Evolutionary conservation across 2,329 filamentous ascomycete species (phyloP), one percentile per base, ranked within the genome.

Genomic region (Ophiostoma sp.): DNA sequence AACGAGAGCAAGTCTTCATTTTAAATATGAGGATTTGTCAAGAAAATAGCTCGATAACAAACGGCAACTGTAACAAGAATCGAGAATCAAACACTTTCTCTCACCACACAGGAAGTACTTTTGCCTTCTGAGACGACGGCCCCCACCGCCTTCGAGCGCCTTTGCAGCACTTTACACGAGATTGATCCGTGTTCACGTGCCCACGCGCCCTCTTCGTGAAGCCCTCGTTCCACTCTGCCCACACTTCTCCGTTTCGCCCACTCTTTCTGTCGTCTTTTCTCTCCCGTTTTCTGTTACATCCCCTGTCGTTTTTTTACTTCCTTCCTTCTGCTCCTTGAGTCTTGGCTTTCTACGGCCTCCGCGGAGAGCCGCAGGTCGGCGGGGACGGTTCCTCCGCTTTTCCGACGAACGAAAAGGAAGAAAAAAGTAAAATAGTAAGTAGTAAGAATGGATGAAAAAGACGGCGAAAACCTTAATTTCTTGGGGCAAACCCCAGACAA

Each of bases 141-240:
- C 42, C 28, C 55, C 55, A 33, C 55, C 25, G 55, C 28, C 55
- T 25, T 25, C 22, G 2, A n/a, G n/a, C n/a, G n/a, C n/a, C 50
- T 17, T 9, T 25, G 12, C 50, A 48, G 33, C 59, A 42, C 59
- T 64, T 42, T 42, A 64, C 59, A 64, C 36, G 59, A 64, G 59
- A 15, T 25, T 48, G 25, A 31, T 68, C 59, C 39, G 63, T 3
- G 69, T 42, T 69, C 72, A 73, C 72, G 68, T 73, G 72, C 48
- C 36, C 55, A 70, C 72, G 72, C 72, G 72, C 72, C 57, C 42
- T 66, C 52, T 48, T 55, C 72, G 72, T 70, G 72, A 59, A 57
- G 45, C 22, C 68, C 31, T 69, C 25, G 48, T n/a, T 33, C 39
- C 66, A 33, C 64, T 31, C 28, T 22, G 42, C 31, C 42, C 36